phyloP scores from a whole-genome alignment of 140 eudicot species.

The Oenanthe javanica region DNA sequence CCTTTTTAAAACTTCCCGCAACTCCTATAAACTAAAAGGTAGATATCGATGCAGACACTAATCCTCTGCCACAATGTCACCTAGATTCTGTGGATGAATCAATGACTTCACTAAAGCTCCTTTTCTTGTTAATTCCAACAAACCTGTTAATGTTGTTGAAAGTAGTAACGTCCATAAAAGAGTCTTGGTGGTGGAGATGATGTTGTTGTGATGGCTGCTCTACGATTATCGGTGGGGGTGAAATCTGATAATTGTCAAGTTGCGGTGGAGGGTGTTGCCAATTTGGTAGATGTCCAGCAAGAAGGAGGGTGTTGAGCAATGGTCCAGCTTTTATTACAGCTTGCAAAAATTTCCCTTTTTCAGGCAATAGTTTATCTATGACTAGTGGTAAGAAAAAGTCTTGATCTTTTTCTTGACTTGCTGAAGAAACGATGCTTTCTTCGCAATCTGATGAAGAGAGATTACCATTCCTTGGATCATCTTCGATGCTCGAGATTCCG shows the following conservation, averaged over 20 bases:
- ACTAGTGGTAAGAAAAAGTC: neutral
- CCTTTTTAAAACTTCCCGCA: neutral
- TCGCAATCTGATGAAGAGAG: constrained; percentile 18
- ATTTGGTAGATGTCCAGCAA: constrained; percentile 81
- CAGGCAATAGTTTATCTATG: constrained; percentile 37
- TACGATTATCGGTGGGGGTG: constrained; percentile 54
- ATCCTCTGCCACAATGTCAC: neutral
- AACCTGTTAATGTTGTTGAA: constrained; percentile 13
- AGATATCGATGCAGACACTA: too few species aligned
- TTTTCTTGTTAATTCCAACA: constrained; percentile 41
- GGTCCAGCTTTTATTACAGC: constrained; percentile 88
- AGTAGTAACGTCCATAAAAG: neutral
- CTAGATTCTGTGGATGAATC: constrained; percentile 38
- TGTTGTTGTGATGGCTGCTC: constrained; percentile 21
- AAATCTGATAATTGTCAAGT: constrained; percentile 54
- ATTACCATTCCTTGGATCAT: constrained; percentile 36
- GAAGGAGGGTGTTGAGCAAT: constrained; percentile 62
- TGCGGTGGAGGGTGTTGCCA: constrained; percentile 96
- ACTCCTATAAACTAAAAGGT: neutral
- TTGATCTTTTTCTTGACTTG: constrained; percentile 7
- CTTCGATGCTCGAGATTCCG: constrained; percentile 45
- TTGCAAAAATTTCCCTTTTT: constrained; percentile 61
- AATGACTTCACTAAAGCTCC: constrained; percentile 38
- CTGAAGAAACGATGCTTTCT: constrained; percentile 17
- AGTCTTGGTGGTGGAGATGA: constrained; percentile 19